Evolutionary conservation across 768 basidiomycete species (phyloP).

Genomic region (Dendrothele bispora): DNA sequence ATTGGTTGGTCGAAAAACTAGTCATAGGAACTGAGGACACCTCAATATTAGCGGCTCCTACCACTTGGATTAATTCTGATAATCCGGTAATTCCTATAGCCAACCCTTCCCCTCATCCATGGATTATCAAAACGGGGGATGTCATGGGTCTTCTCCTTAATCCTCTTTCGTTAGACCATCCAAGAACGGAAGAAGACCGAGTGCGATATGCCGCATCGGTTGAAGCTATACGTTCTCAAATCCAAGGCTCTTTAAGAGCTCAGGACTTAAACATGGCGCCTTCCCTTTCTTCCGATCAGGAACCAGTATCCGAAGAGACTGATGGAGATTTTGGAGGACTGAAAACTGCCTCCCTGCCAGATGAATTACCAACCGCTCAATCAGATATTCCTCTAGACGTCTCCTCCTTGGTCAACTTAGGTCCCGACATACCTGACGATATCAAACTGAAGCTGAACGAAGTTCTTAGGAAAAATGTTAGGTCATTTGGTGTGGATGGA

Average conservation of each 20-base stretch:
- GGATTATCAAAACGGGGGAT: conserved; percentile 12
- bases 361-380: conserved; percentile 2
- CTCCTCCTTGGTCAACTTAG: conserved; percentile 13
- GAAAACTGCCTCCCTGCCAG: conserved; percentile 21
- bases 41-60: conserved; percentile 10
- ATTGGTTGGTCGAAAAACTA: conserved; percentile 18
- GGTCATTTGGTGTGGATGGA: no score
- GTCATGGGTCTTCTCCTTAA: conserved; percentile 10
- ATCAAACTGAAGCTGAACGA: conserved; percentile 14
- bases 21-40: conserved; percentile 11
- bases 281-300: neutral
- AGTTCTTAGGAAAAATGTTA: conserved; percentile 20
- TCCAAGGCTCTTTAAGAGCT: neutral
- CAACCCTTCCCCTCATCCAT: conserved; percentile 9
- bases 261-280: neutral
- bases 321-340: no score
- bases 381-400: conserved; percentile 8
- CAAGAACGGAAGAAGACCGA: neutral
- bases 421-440: conserved; percentile 13
- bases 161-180: conserved; percentile 7
- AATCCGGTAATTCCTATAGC: conserved; percentile 14
- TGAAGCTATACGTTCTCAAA: conserved; percentile 3
- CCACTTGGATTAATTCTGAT: conserved; percentile 12
- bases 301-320: conserved; percentile 12
- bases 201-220: neutral